These are phyloP conservation scores for Rosa chinensis DNA, from an alignment of 306 rosid species.

Conservation along the genomic window DNA sequence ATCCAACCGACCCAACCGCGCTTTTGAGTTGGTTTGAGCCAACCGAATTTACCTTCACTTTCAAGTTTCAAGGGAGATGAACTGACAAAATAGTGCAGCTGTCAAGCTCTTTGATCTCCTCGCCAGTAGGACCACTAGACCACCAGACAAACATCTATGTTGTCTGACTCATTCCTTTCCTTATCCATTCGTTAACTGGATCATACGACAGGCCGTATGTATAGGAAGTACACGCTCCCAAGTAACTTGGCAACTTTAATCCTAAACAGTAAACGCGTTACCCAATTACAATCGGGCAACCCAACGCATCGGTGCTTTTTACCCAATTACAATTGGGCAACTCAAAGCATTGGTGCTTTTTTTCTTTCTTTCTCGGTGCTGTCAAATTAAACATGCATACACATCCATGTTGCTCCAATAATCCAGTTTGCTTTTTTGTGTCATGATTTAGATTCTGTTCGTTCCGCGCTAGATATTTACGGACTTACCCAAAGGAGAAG, in stretches of 20 bases:
- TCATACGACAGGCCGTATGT: not conserved
- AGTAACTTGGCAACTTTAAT: not conserved
- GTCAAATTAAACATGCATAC: not conserved
- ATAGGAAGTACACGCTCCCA: too few species aligned
- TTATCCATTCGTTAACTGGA: not conserved
- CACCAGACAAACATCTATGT: not conserved
- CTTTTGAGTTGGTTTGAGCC: too few species aligned
- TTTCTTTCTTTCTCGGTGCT: not conserved
- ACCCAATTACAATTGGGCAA: not conserved
- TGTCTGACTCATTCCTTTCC: constrained; percentile 3
- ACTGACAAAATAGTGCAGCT: not conserved
- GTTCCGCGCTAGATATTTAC: not conserved
- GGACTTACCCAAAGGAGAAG: not conserved
- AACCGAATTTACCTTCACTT: too few species aligned
- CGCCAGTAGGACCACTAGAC: not conserved
- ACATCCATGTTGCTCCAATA: not conserved
- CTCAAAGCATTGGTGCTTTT: not conserved
- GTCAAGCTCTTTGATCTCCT: not conserved
- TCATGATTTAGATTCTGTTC: not conserved
- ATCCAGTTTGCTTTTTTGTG: not conserved
- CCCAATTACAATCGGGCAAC: not conserved
- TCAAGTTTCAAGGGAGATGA: not conserved
- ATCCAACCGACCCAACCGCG: too few species aligned
- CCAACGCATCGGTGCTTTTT: too few species aligned
- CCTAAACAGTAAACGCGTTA: not conserved